Evolutionary conservation across 169 alveolate genomes (phyloP).

Genomic region (Theileria annulata): DNA sequence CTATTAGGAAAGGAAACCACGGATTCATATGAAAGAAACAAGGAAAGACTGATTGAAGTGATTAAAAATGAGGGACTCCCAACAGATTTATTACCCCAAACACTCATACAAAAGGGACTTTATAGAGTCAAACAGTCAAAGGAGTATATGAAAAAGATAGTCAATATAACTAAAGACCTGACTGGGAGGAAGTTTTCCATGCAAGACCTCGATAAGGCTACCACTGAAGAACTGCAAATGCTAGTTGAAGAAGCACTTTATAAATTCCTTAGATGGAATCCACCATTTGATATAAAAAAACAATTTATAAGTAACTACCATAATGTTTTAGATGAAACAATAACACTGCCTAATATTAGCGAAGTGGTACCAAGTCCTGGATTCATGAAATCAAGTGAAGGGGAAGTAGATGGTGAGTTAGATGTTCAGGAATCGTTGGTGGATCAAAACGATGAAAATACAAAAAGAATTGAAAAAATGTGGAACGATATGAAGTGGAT

Average conservation of each 20-base stretch:
- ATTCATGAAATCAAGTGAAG: slow-evolving; percentile 13
- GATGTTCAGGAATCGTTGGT: not conserved
- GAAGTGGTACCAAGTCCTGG: slow-evolving; percentile 28
- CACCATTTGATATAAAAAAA: slow-evolving; percentile 29
- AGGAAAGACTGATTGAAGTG: slow-evolving; percentile 30
- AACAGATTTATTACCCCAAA: slow-evolving; percentile 43
- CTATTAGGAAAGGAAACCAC: slow-evolving; percentile 26
- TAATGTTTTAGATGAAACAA: not conserved
- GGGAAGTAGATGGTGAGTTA: slow-evolving; percentile 1
- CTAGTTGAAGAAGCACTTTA: slow-evolving; percentile 60
- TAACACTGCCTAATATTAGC: slow-evolving; percentile 10
- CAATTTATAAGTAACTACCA: slow-evolving; percentile 49
- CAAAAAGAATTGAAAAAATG: slow-evolving; percentile 1
- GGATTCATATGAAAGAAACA: slow-evolving; percentile 33
- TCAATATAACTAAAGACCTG: slow-evolving; percentile 43
- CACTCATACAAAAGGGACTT: slow-evolving; percentile 59
- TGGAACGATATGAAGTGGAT: slow-evolving; percentile 67
- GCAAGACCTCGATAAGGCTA: slow-evolving; percentile 57
- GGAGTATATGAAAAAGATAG: slow-evolving; percentile 50
- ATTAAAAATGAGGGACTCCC: slow-evolving; percentile 52
- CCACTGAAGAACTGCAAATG: slow-evolving; percentile 51
- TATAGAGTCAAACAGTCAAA: slow-evolving; percentile 56
- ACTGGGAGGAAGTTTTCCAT: slow-evolving; percentile 48
- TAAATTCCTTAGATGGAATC: slow-evolving; percentile 55
- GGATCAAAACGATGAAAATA: slow-evolving; percentile 3